Base-by-base conservation (phyloP, 495 filamentous ascomycete species). In the Neurospora terricola region DNA sequence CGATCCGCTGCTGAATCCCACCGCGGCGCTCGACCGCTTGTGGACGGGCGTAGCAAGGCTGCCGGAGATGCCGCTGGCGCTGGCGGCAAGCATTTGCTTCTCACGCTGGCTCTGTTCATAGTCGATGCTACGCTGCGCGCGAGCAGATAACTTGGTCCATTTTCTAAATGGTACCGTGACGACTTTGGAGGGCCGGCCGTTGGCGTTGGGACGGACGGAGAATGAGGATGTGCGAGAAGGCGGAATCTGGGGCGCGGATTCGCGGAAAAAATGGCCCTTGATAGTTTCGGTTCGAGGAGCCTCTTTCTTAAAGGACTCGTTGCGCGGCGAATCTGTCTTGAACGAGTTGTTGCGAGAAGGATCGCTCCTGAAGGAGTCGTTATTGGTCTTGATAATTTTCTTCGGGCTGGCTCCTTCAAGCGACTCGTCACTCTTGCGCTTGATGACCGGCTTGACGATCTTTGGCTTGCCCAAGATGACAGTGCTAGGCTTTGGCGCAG, bases 331-430 rank as follows among this genome's bases (percentile, higher is more conserved):
- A 7, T 66, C 54, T 66, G 54, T 30, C 54, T 66, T 66, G 27
- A 36, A 34, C 3, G 54, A 66, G 27, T 14, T 66, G 5, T 66
- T 66, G 27, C 54, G 54, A 9, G 54, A 30, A 36, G 14, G 54
- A 34, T 66, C 54, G 14, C 54, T 66, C 54, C 54, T 4, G 54
- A 66, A 66, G 27, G 54, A 16, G 59, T 72, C 71, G 38, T 70
- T 79, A 9, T 82, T 72, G 1, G 80, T 79, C 42, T 80, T 82
- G n/a, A 79, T 74, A 3, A 81, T 40, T 72, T 85, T 85, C 62
- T 80, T 82, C 4, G 81, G 80, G 30, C 80, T 78, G n/a, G 79
- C 76, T 10, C 73, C 72, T 16, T 73, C 79, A 30, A 75, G 76
- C 5, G 27, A 42, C 11, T 82, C 79, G 27, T 82, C 78, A 66